These are phyloP conservation scores for Alternaria rosae DNA, from an alignment of 2,329 filamentous ascomycete genomes.

Conservation along the genomic window DNA sequence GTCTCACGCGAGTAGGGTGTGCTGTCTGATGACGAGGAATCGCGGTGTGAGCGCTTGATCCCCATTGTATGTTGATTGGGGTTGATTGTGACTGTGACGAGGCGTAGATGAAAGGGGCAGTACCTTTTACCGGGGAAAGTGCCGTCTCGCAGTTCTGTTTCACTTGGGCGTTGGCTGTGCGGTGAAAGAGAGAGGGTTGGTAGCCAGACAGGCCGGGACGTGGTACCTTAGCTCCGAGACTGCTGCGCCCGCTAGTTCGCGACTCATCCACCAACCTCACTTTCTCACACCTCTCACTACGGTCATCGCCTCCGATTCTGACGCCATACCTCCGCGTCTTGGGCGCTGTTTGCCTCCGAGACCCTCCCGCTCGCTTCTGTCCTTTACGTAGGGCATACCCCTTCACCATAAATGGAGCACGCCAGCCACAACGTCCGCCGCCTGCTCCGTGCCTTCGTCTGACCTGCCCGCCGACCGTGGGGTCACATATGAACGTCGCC, in stretches of 20 bases:
- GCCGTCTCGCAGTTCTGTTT: slow-evolving; percentile 14
- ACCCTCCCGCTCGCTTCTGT: slow-evolving; percentile 39
- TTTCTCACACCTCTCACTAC: slow-evolving; percentile 23
- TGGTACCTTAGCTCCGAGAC: slow-evolving; percentile 15
- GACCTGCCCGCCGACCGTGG: slow-evolving; percentile 64
- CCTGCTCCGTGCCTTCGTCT: slow-evolving; percentile 63
- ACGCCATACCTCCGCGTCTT: slow-evolving; percentile 29
- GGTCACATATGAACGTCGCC: slow-evolving; percentile 52
- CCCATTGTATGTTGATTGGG: slow-evolving; percentile 54
- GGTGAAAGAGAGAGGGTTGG: not conserved
- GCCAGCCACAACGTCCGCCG: slow-evolving; percentile 56
- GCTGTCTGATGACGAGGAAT: slow-evolving; percentile 54
- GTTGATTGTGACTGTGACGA: slow-evolving; percentile 18
- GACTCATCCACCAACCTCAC: slow-evolving; percentile 17
- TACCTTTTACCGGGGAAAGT: slow-evolving; percentile 33
- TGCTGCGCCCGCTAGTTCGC: slow-evolving; percentile 18
- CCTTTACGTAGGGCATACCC: slow-evolving; percentile 40
- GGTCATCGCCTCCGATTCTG: slow-evolving; percentile 18
- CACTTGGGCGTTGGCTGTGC: slow-evolving; percentile 1
- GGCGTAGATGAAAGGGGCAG: slow-evolving; percentile 28
- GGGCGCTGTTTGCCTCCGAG: slow-evolving; percentile 36
- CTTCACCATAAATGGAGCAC: slow-evolving; percentile 66
- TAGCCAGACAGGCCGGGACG: not conserved
- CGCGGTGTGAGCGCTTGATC: slow-evolving; percentile 65
- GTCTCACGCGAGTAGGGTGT: slow-evolving; percentile 38